phyloP scores from a whole-genome alignment of 768 basidiomycete genomes.

The Rhodotorula paludigena region DNA sequence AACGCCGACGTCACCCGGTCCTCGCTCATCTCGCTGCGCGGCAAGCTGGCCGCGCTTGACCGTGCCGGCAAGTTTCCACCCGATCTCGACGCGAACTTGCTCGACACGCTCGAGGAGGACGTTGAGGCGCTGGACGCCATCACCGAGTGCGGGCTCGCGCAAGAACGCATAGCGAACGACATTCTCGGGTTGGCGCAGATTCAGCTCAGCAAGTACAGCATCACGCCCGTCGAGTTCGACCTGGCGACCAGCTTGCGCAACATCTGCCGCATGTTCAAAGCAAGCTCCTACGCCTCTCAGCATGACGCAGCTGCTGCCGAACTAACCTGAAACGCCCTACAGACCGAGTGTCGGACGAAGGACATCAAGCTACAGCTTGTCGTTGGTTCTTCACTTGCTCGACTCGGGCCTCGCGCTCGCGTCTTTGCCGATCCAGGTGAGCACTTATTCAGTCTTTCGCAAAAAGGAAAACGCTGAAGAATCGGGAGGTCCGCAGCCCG shows the following conservation, averaged over 20 bases:
- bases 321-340: background rate
- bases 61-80: background rate
- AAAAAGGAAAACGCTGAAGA: background rate
- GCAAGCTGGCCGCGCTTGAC: conserved; percentile 2
- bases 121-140: conserved; percentile 40
- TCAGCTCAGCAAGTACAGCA: conserved; percentile 45
- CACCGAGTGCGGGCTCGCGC: conserved; percentile 31
- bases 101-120: conserved; percentile 46
- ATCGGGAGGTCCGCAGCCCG: conserved; percentile 39
- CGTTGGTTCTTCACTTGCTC: conserved; percentile 45
- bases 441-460: background rate
- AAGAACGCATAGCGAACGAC: conserved; percentile 47
- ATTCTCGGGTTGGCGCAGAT: conserved; percentile 44
- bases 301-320: background rate
- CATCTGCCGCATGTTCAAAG: conserved; percentile 45
- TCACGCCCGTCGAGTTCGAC: conserved; percentile 45
- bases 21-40: conserved; percentile 12
- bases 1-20: conserved; percentile 29
- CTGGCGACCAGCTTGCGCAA: conserved; percentile 44
- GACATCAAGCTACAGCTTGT: conserved; percentile 44
- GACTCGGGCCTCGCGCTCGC: conserved; percentile 25
- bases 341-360: conserved; percentile 45
- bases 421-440: conserved; percentile 33
- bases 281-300: background rate
- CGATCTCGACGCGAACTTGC: conserved; percentile 33